Base-by-base conservation (phyloP, 2,329 filamentous ascomycete species). In the Sporothrix protearum region DNA sequence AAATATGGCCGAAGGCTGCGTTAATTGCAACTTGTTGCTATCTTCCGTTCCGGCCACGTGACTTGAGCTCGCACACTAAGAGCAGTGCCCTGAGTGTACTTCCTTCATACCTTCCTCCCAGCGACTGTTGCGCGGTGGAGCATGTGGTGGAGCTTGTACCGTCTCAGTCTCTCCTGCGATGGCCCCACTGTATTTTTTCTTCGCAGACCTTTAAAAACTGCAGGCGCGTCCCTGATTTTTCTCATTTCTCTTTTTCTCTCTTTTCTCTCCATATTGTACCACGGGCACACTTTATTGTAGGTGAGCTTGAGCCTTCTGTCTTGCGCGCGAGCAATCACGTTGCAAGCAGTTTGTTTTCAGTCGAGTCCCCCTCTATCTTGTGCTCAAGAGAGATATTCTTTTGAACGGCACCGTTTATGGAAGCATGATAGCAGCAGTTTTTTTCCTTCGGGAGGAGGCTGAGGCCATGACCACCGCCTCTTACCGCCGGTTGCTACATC, bases 401-500 rank as follows among this genome's bases (percentile, higher is more conserved):
- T 64, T 45, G 59, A 64, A 80, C 78, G 80, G 88, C 88, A 85
- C 88, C 87, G 88, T 80, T 88, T 89, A 89, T 91, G 89, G 89
- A 91, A 89, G 87, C 87, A 88, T 86, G 86, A 83, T 83, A 59
- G 87, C 86, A 84, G 77, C 77, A 33, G 47, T 12, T 45, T 64
- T 59, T 64, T 59, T 78, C 77, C 81, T 79, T n/a, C 16, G 4
- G 47, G 42, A 61, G 36, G 28, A 49, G 49, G 49, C 45, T 80
- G 80, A 81, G 84, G 88, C 85, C 77, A 84, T 87, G 87, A 88
- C 82, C 85, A 82, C 76, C 85, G 86, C 85, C 86, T 89, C 88
- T 91, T 91, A 91, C 89, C 88, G 89, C 86, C 88, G 88, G 88
- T 88, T 85, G 88, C 89, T 83, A 91, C 88, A 91, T 88, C 47